These are phyloP conservation scores for Chrysochromulina parva DNA, from an alignment of 78 protist species.

Conservation along the genomic window DNA sequence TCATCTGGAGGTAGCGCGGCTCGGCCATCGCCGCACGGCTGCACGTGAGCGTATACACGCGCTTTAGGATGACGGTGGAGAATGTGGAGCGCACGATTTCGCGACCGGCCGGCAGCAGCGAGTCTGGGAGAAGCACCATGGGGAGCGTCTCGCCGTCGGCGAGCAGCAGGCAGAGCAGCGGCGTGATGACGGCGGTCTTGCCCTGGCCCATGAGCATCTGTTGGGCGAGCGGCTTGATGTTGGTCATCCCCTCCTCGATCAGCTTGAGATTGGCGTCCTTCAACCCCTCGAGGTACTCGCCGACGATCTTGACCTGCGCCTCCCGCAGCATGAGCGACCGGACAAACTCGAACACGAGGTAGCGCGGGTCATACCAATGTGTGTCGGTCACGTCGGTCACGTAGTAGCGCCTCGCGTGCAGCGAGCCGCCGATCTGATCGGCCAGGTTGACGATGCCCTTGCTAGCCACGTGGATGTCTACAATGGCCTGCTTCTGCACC, in stretches of 20 bases:
- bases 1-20: not conserved
- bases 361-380: constrained; percentile 63
- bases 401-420: not conserved
- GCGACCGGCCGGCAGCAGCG: not conserved
- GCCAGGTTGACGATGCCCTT: not conserved
- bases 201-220: constrained; percentile 82
- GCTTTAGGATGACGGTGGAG: not conserved
- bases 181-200: constrained; percentile 67
- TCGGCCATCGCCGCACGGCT: not conserved
- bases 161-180: constrained; percentile 60
- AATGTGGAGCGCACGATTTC: not conserved
- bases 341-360: constrained; percentile 69
- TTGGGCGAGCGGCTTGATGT: not conserved
- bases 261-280: not conserved
- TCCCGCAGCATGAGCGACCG: constrained; percentile 57
- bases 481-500: too few relatives aligned
- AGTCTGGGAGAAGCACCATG: constrained; percentile 19
- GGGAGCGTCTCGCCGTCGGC: constrained; percentile 56
- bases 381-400: not conserved
- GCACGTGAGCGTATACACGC: not conserved
- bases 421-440: not conserved
- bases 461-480: not conserved
- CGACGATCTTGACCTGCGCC: constrained; percentile 50
- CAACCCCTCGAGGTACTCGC: not conserved
- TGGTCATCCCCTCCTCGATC: not conserved